These are phyloP conservation scores for Acrocalymma vagum DNA, from an alignment of 2,329 filamentous ascomycete genomes.

Conservation along the genomic window DNA sequence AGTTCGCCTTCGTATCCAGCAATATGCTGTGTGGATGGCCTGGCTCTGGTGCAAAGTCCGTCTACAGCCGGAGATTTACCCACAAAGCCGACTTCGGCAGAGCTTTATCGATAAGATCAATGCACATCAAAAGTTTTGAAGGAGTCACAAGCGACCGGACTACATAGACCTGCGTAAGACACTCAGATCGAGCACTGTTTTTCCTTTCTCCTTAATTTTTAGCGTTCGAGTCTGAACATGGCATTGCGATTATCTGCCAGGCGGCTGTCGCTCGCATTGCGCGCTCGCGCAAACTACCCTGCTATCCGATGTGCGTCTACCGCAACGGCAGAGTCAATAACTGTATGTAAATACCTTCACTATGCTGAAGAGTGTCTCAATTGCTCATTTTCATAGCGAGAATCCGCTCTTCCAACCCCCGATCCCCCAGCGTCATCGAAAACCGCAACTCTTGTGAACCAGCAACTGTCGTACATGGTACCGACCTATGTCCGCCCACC, in stretches of 20 bases:
- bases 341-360: constrained; percentile 37
- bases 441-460: constrained; percentile 76
- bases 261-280: constrained; percentile 34
- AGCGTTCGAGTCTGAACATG: no score
- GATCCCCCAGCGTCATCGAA: constrained; percentile 78
- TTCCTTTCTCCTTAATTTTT: no score
- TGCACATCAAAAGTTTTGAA: no score
- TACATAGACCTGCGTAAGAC: no score
- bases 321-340: constrained; percentile 51
- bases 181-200: no score
- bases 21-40: no score
- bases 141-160: no score
- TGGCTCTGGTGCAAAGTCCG: no score
- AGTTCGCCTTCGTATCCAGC: no score
- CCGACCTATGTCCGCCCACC: constrained; percentile 91
- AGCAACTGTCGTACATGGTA: constrained; percentile 89
- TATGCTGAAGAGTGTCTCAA: neutral
- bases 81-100: no score
- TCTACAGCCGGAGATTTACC: no score
- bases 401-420: constrained; percentile 65
- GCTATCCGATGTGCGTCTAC: constrained; percentile 49
- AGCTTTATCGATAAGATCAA: no score
- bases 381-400: constrained; percentile 34
- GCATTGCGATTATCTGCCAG: constrained; percentile 39
- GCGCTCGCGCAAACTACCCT: constrained; percentile 27